phyloP scores from a whole-genome alignment of 31 red algal genomes.

The Odonthalia washingtoniensis region DNA sequence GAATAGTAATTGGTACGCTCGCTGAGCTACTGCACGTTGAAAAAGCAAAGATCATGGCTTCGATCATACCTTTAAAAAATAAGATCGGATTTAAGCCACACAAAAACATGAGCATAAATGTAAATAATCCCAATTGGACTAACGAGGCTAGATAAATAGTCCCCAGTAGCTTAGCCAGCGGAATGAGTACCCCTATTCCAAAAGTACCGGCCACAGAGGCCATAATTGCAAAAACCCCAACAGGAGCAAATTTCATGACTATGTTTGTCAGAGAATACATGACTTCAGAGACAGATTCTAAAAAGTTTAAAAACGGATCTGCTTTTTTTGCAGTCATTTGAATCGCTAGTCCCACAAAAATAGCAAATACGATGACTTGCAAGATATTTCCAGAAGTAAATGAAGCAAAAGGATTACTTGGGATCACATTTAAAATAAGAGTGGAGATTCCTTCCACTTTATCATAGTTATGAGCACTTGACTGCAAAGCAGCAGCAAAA shows the following conservation, averaged over 20 bases:
- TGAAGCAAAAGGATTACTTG: slow-evolving; percentile 1
- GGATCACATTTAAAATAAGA: slow-evolving; percentile 16
- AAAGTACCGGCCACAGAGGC: slow-evolving; percentile 3
- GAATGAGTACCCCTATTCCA: too few relatives aligned
- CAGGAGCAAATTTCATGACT: slow-evolving; percentile 13
- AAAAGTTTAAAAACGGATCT: slow-evolving; percentile 1
- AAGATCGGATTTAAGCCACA: background rate
- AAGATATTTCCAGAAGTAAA: slow-evolving; percentile 13
- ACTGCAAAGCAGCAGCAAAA: slow-evolving; percentile 16
- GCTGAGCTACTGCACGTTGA: slow-evolving; percentile 5
- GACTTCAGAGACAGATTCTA: slow-evolving; percentile 1
- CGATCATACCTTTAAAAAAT: background rate
- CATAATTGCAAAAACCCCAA: slow-evolving; percentile 17
- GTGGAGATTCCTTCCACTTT: background rate
- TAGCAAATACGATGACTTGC: slow-evolving; percentile 33
- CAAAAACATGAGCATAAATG: slow-evolving; percentile 7
- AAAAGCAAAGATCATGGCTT: slow-evolving; percentile 21
- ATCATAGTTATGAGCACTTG: background rate
- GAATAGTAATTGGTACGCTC: slow-evolving; percentile 11
- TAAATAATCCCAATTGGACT: background rate
- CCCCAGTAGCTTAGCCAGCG: background rate
- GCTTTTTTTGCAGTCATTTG: slow-evolving; percentile 1
- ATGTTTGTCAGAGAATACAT: slow-evolving; percentile 1
- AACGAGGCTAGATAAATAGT: background rate
- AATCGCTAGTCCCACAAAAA: slow-evolving; percentile 5